A percentile compares a stretch with the other conserved stretches of the same genome.
Conservation (phyloP, 192 early-diverging fungal genomes). For the Glomus cerebriforme region DNA sequence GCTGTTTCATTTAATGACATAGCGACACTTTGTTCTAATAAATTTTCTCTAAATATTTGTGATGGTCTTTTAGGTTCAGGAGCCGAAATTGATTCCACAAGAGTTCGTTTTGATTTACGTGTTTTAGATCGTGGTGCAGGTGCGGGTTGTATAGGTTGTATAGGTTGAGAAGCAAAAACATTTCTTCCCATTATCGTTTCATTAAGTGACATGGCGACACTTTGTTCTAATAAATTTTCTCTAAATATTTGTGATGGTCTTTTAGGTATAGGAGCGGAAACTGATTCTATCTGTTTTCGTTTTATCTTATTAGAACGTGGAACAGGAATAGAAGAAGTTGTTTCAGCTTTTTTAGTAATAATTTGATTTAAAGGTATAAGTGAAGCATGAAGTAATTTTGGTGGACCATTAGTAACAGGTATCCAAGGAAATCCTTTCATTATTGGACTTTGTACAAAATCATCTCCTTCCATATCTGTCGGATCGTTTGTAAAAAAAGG, state of each 20-base stretch:
- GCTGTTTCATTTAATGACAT: not conserved
- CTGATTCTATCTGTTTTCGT: too few relatives aligned
- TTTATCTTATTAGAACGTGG: too few relatives aligned
- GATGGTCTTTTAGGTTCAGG: not conserved
- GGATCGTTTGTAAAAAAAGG: not conserved
- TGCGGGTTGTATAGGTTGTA: too few relatives aligned
- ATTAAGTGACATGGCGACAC: not conserved
- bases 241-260: not conserved
- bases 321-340: too few relatives aligned
- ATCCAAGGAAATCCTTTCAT: not conserved
- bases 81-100: not conserved
- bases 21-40: not conserved
- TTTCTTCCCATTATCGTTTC: too few relatives aligned
- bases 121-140: too few relatives aligned
- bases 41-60: not conserved
- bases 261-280: not conserved
- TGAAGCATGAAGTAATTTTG: not conserved
- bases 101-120: not conserved
- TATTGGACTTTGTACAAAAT: not conserved
- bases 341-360: not conserved
- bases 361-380: not conserved
- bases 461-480: not conserved
- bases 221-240: not conserved
- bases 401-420: not conserved
- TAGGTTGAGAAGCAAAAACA: too few relatives aligned